Evolutionary conservation across 345 rosid genomes (phyloP).

Genomic region (Populus pruinosa): DNA sequence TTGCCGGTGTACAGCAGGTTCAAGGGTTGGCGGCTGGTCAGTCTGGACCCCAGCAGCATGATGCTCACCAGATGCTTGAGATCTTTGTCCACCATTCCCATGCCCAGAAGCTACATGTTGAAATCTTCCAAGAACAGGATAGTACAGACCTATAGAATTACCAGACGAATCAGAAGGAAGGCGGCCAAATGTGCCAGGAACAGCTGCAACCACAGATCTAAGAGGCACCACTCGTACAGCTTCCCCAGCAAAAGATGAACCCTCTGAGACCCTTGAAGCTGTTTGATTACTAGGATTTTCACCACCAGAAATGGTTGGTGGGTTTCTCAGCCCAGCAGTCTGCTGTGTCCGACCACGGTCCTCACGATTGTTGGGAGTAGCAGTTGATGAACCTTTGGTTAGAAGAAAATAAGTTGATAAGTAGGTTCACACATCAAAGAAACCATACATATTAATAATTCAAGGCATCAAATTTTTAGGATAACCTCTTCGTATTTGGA

Average conservation of each 20-base stretch:
- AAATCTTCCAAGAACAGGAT: constrained; percentile 53
- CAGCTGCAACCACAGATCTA: constrained; percentile 62
- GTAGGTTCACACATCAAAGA: neutral
- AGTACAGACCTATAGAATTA: constrained; percentile 41
- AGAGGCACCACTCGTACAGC: constrained; percentile 61
- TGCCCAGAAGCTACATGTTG: constrained; percentile 45
- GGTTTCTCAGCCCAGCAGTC: constrained; percentile 36
- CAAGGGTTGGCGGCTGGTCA: constrained; percentile 38
- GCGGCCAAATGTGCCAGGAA: constrained; percentile 46
- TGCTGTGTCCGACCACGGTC: constrained; percentile 39
- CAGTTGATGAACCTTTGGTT: constrained; percentile 40
- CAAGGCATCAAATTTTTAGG: constrained; percentile 4
- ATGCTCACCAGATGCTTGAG: constrained; percentile 39
- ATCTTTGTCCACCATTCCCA: constrained; percentile 33
- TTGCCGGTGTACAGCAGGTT: constrained; percentile 30
- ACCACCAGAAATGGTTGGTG: constrained; percentile 28
- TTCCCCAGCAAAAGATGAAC: constrained; percentile 45
- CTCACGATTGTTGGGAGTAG: constrained; percentile 35
- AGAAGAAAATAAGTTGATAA: neutral
- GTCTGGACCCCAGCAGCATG: constrained; percentile 27
- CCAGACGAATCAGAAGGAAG: constrained; percentile 53
- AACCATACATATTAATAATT: neutral
- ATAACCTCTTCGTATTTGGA: constrained; percentile 73
- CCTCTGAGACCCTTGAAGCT: constrained; percentile 38
- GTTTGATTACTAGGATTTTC: constrained; percentile 37